Percentiles rank a stretch among this genome's conserved stretches.
phyloP scores from a whole-genome alignment of 495 filamentous ascomycete genomes.

The Aeminium ludgeri region DNA sequence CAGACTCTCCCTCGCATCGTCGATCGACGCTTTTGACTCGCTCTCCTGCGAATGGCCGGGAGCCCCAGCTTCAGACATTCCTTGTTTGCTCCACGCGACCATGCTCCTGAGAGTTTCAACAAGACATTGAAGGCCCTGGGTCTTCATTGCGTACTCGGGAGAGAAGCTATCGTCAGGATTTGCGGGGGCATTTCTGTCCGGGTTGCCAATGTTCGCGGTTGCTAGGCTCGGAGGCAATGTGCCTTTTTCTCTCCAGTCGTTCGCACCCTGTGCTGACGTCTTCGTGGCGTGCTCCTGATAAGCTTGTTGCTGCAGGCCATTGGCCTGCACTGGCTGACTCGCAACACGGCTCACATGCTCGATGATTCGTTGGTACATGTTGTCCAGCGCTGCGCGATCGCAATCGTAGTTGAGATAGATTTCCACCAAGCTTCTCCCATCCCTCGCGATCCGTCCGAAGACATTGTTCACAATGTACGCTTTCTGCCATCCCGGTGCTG shows the following conservation, averaged over 20 bases:
- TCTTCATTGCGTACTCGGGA: conserved; percentile 72
- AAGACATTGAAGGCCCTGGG: conserved; percentile 69
- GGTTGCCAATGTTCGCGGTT: conserved; percentile 44
- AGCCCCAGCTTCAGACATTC: conserved; percentile 40
- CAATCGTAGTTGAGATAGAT: conserved; percentile 98
- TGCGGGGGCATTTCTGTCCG: conserved; percentile 25
- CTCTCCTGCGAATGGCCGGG: conserved; percentile 20
- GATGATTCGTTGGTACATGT: conserved; percentile 86
- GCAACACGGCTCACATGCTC: conserved; percentile 81
- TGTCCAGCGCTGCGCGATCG: conserved; percentile 79
- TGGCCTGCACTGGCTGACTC: conserved; percentile 56
- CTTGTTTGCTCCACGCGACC: conserved; percentile 80
- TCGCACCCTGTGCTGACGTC: conserved; percentile 20
- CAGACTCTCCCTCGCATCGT: conserved; percentile 65
- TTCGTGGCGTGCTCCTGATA: conserved; percentile 51
- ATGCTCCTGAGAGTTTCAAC: conserved; percentile 78
- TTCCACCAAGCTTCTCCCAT: conserved; percentile 81
- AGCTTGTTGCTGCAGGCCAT: conserved; percentile 58
- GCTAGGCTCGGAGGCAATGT: conserved; percentile 74
- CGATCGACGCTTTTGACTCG: conserved; percentile 47
- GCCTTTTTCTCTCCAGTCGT: conserved; percentile 71
- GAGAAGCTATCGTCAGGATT: conserved; percentile 55
- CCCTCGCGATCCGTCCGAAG: conserved; percentile 63
- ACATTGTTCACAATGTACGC: conserved; percentile 68
- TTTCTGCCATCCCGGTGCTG: conserved; percentile 77